Evolutionary conservation across 129 eudicot genomes (phyloP).

Genomic region (Flaveria trinervia): DNA sequence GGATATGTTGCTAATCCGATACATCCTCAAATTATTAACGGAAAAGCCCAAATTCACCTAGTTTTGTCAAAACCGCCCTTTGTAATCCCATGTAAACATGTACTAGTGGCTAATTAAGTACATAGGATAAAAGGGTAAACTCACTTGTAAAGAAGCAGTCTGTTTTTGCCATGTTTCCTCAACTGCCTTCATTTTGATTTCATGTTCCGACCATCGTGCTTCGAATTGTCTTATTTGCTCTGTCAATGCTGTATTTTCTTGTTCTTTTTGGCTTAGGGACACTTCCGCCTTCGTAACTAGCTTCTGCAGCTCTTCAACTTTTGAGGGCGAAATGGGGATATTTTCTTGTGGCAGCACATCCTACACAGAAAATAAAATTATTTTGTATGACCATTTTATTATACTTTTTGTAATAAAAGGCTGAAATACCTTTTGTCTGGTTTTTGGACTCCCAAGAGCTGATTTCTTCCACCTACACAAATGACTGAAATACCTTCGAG

Average conservation of each 20-base stretch:
- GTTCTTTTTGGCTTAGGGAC: constrained; percentile 53
- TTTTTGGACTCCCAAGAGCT: constrained; percentile 30
- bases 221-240: constrained; percentile 61
- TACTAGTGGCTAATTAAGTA: background rate
- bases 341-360: constrained; percentile 14
- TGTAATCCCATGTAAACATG: constrained; percentile 1
- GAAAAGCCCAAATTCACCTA: background rate
- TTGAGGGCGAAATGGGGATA: constrained; percentile 29
- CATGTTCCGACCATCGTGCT: constrained; percentile 71
- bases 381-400: background rate
- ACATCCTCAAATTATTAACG: background rate
- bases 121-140: constrained; percentile 30
- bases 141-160: constrained; percentile 76
- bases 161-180: constrained; percentile 91
- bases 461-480: constrained; percentile 39
- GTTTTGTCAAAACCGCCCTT: background rate
- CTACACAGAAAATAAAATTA: background rate
- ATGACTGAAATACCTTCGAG: constrained; percentile 49
- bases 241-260: constrained; percentile 57
- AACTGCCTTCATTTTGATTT: constrained; percentile 70
- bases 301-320: constrained; percentile 64
- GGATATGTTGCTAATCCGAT: background rate
- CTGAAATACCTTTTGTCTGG: constrained; percentile 18
- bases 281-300: constrained; percentile 55
- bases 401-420: background rate